Percentiles rank a stretch among this genome's conserved stretches.
Conservation (phyloP, 2,329 filamentous ascomycete species). For the Aureobasidium leucospermi region DNA sequence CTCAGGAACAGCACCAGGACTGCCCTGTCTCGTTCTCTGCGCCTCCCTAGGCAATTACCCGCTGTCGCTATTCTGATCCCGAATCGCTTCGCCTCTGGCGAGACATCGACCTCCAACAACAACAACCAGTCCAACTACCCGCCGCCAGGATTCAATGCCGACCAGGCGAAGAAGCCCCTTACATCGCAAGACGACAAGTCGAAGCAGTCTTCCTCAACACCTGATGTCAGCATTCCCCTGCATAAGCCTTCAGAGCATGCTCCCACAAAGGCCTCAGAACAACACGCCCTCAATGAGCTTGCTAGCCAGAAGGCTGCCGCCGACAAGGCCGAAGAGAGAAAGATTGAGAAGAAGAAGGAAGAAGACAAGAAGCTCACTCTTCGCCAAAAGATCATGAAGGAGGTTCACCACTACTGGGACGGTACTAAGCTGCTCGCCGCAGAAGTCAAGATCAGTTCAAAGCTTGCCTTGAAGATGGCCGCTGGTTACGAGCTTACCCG, state of each 20-base stretch:
- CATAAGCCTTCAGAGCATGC: constrained; percentile 36
- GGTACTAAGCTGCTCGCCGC: constrained; percentile 90
- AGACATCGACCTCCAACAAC: constrained; percentile 45
- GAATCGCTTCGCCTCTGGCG: constrained; percentile 46
- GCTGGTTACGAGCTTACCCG: constrained; percentile 94
- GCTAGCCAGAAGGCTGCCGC: constrained; percentile 51
- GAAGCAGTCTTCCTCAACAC: constrained; percentile 18
- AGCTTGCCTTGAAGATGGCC: constrained; percentile 91
- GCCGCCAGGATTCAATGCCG: constrained; percentile 85
- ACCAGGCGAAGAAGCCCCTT: constrained; percentile 80
- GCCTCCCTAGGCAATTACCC: constrained; percentile 44
- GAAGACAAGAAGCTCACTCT: constrained; percentile 81
- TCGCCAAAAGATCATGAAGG: constrained; percentile 90
- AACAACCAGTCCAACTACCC: constrained; percentile 50
- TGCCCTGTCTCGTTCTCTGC: constrained; percentile 33
- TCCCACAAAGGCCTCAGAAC: constrained; percentile 42
- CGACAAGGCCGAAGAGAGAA: constrained; percentile 46
- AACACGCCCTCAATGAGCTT: constrained; percentile 53
- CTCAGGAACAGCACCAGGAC: constrained; percentile 38
- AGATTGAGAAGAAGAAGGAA: constrained; percentile 54
- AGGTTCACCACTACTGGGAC: constrained; percentile 93
- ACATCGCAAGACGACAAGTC: constrained; percentile 36
- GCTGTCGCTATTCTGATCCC: constrained; percentile 53
- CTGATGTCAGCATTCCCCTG: constrained; percentile 27
- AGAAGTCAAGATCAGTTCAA: constrained; percentile 87